Base-by-base conservation (phyloP, 495 filamentous ascomycete genomes). In the Tirmania nivea region DNA sequence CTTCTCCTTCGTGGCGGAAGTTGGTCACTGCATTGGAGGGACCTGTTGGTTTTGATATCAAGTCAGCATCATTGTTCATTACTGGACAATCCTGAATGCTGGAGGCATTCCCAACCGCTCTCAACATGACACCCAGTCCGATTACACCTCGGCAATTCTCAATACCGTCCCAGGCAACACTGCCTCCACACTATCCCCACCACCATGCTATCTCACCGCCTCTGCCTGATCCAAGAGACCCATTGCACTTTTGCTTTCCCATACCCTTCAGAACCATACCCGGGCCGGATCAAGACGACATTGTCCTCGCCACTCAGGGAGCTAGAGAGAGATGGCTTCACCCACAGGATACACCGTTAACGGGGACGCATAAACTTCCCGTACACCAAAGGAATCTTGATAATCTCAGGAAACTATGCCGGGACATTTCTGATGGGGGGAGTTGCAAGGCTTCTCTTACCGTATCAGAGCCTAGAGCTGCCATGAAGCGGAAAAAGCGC, bases 241-340 rank as follows among this genome's bases (percentile, higher is more conserved):
- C 48, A 17, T 54, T 61, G 37, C 79, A 80, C 58, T 74, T 84
- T 51, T 84, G 84, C 60, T 95, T 96, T 77, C 94, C 93, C 64
- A 81, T 96, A 9, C 90, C 90, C 35, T 94, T 97, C 70, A 78
- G 84, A 54, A 92, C 86, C 49, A 83, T 86, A 59, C 78, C 83
- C 56, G 90, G 92, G 31, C 90, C 90, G 59, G 84, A 94, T 58
- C 76, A 78, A 60, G 83, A 92, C 62, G 87, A 95, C 66, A 83
- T 96, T 58, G 71, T 96, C 51, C 83, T 94, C 69, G 86, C 87
- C 56, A 92, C 79, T 55, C 74, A 77, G 54, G 79, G 80, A 53
- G 87, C 87, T 42, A 75, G 89, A 10, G 77, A 83, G 55, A 79
- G 83, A 59, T 97, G 90, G 90, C 86, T 84, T 20, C 87, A 92